Base-by-base conservation (phyloP, 306 rosid genomes). In the Medicago ruthenica region DNA sequence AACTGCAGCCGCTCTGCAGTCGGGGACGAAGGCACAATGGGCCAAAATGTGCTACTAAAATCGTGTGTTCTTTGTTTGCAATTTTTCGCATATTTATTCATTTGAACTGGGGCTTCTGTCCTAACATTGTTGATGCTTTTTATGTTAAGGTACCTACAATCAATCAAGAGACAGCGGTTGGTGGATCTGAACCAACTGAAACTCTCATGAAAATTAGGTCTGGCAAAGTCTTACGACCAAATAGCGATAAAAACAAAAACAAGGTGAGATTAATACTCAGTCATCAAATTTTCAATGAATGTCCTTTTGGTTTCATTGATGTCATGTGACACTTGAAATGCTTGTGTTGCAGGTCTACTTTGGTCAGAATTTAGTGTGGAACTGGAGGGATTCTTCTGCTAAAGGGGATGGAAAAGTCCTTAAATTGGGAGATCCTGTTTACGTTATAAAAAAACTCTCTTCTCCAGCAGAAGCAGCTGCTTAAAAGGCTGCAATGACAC, bases 301-400 rank as follows among this genome's bases (percentile, higher is more conserved):
- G 8, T n/a, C 20, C 5, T 16, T 70, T 76, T 45, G 9, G 63
- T 34, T 24, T 58, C 65, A 71, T 48, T 75, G 63, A 72, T 75
- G 44, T 74, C 16, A 58, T 50, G 60, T 79, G 51, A 36, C 40
- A 57, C 17, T 22, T 57, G 48, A 45, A 73, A 8, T 74, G 77
- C 62, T 76, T 83, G 45, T 59, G 69, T 5, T 34, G 37, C 89
- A 93, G 98, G 21, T 88, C 40, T 93, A 86, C 90, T 87, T 93
- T 51, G 98, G 98, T 80, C 97, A 89, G 84, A 80, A 91, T 83
- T 18, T 91, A 76, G 86, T 91, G 13, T 93, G 94, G 90, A 89
- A 86, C 47, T 89, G 91, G 88, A 86, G 78, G 71, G 88, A 86
- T 75, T 70, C 54, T 70, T 54, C 39, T 50, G 59, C 63, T 12